Evolutionary conservation across 306 rosid genomes (phyloP).

Genomic region (Fragaria nilgerrensis): DNA sequence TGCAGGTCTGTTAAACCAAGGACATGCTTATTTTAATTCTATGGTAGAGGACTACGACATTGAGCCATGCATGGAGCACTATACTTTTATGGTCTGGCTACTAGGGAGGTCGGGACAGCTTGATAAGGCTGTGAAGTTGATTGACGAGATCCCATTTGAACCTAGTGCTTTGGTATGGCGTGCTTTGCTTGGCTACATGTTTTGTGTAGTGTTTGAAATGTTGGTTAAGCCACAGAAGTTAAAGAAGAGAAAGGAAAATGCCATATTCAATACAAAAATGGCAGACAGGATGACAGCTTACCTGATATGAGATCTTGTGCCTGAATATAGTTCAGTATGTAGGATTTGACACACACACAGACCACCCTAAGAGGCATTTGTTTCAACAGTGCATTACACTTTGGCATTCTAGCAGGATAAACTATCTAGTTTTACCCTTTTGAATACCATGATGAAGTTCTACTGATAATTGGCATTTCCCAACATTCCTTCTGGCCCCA

Average conservation of each 20-base stretch:
- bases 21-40: constrained; percentile 42
- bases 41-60: constrained; percentile 41
- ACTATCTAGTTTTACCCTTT: not conserved
- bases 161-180: constrained; percentile 88
- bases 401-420: not conserved
- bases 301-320: not conserved
- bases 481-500: constrained; percentile 1
- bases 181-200: constrained; percentile 50
- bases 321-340: not conserved
- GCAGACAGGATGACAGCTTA: not conserved
- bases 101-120: constrained; percentile 64
- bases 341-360: not conserved
- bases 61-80: constrained; percentile 76
- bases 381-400: not conserved
- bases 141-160: constrained; percentile 57
- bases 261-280: not conserved
- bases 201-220: not conserved
- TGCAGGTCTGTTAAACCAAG: constrained; percentile 45
- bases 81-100: constrained; percentile 67
- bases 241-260: not conserved
- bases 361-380: not conserved
- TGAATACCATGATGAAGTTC: not conserved
- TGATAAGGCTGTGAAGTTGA: constrained; percentile 59
- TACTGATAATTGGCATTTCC: not conserved
- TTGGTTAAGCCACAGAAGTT: not conserved